Evolutionary conservation across 495 filamentous ascomycete species (phyloP), one percentile per base, ranked within the genome.

Genomic region (Xylaria curta): DNA sequence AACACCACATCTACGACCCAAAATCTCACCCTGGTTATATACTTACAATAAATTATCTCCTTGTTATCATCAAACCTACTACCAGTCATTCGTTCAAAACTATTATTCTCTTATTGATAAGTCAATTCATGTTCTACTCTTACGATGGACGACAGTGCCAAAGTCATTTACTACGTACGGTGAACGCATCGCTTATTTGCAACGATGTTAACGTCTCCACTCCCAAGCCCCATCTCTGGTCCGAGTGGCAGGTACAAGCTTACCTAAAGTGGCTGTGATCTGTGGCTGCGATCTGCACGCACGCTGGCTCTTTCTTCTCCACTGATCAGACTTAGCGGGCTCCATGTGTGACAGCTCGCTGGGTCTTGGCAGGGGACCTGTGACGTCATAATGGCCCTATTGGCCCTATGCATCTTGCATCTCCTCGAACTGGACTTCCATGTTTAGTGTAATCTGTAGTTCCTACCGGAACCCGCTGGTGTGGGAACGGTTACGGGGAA

Each of bases 311-410:
- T 26, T 21, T 12, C 0, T n/a, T 15, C 40, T 19, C 60, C 60
- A 46, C 60, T n/a, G 13, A 65, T 65, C 40, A 13, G 66, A 69
- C 42, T 21, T 61, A 61, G 28, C 54, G 66, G 31, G 12, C 33
- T 6, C 33, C 49, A 46, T 9, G 6, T 59, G 24, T 26, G 58
- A 49, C 15, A 46, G 26, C 51, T 19, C 72, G 71, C 65, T 61
- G 65, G 49, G 62, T 64, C 77, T 79, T 79, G 75, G 77, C 77
- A 79, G 77, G 77, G 77, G 76, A 76, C 70, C 75, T 66, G 70
- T 79, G 69, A 71, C 61, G 60, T 71, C 69, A 71, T 71, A 21
- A 66, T 58, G 44, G 60, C 10, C 53, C 62, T 61, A 70, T 47
- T 31, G 12, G 40, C 26, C 67, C 38, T 60, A 33, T 42, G 2